Conservation (phyloP, 2,329 filamentous ascomycete species). For the Venturia asperata region DNA sequence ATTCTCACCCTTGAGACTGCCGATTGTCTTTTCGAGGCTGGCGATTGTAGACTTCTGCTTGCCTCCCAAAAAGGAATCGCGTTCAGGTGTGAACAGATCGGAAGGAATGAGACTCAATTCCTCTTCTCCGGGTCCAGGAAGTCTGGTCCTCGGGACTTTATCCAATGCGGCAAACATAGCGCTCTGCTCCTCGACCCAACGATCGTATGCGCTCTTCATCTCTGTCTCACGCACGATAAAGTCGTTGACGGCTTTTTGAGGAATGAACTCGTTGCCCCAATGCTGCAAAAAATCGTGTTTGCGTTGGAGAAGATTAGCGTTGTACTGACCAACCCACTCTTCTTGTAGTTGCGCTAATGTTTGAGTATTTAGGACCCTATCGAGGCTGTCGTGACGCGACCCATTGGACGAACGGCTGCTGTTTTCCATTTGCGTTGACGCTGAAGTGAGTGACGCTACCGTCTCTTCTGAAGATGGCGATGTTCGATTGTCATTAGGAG, state of each 20-base stretch:
- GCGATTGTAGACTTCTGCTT: not conserved
- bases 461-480: not conserved
- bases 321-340: conserved; percentile 1
- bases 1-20: not conserved
- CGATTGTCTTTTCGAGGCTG: not conserved
- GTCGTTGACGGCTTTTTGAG: not conserved
- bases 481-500: not conserved
- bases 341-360: not conserved
- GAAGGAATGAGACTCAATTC: not conserved
- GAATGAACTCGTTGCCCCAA: not conserved
- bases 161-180: not conserved
- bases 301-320: not conserved
- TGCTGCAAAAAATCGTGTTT: not conserved
- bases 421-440: not conserved
- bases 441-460: not conserved
- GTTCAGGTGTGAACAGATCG: not conserved
- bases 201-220: not conserved
- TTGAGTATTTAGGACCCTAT: not conserved
- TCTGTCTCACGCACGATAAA: not conserved
- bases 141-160: not conserved
- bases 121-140: not conserved
- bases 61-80: not conserved
- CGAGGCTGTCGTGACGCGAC: not conserved
- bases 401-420: not conserved
- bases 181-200: not conserved